Conservation (phyloP, 2,329 filamentous ascomycete species). For the Neonectria sp. region DNA sequence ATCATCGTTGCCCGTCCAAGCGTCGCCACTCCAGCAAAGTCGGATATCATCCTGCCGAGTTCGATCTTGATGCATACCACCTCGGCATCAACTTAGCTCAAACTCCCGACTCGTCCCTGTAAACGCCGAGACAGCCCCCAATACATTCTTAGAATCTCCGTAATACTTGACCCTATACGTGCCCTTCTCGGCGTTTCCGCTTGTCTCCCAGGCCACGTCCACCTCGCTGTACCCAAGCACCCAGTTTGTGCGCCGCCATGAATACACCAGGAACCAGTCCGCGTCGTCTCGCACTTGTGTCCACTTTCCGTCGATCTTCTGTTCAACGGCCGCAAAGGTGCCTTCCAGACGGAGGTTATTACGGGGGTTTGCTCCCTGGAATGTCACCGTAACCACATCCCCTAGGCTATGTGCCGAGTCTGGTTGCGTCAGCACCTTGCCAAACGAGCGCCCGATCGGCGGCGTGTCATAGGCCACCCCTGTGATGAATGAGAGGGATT, state of each 20-base stretch:
- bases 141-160: conserved; percentile 79
- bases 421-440: conserved; percentile 73
- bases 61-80: background rate
- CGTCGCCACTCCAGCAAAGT: background rate
- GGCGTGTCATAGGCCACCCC: conserved; percentile 82
- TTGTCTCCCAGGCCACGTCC: conserved; percentile 81
- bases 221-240: conserved; percentile 84
- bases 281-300: conserved; percentile 76
- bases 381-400: conserved; percentile 74
- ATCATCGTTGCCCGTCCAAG: background rate
- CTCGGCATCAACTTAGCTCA: conserved; percentile 18
- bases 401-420: conserved; percentile 71
- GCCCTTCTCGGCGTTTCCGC: conserved; percentile 67
- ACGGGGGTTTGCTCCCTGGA: conserved; percentile 90
- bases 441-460: conserved; percentile 78
- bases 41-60: background rate
- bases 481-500: conserved; percentile 85
- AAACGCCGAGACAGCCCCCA: conserved; percentile 25
- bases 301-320: conserved; percentile 70
- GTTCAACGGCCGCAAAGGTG: conserved; percentile 85
- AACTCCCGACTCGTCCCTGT: conserved; percentile 26
- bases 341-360: conserved; percentile 86
- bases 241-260: conserved; percentile 81
- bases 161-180: conserved; percentile 87
- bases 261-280: conserved; percentile 88